Evolutionary conservation across 208 protist genomes (phyloP).

Genomic region (Trypanosomatidae sp.): DNA sequence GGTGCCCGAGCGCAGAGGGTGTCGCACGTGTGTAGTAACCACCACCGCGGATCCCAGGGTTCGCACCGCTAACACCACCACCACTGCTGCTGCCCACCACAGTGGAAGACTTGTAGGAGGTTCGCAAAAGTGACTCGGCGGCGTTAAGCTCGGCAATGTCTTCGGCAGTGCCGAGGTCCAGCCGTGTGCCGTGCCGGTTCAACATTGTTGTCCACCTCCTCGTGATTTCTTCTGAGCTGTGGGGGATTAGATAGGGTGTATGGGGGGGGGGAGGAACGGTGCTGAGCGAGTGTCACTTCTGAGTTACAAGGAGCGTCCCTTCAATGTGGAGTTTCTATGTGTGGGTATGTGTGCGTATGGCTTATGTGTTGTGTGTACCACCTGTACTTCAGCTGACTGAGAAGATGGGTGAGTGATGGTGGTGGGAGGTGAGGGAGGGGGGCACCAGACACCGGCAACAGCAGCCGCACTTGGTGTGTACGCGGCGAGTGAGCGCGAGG

Average conservation of each 20-base stretch:
- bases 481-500: background rate
- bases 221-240: background rate
- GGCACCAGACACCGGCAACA: background rate
- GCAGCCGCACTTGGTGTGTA: background rate
- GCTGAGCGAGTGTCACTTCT: background rate
- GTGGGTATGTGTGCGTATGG: background rate
- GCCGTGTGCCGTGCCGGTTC: conserved; percentile 67
- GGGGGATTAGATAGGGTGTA: background rate
- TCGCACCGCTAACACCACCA: background rate
- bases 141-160: conserved; percentile 78
- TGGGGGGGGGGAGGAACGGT: background rate
- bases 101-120: conserved; percentile 12
- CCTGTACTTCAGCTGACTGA: background rate
- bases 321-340: background rate
- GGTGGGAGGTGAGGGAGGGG: background rate
- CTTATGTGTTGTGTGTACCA: background rate
- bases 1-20: background rate
- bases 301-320: background rate
- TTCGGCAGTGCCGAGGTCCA: conserved; percentile 78
- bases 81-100: conserved; percentile 2
- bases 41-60: background rate
- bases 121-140: conserved; percentile 33
- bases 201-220: conserved; percentile 34
- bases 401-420: conserved; percentile 4
- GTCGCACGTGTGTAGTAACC: background rate